phyloP scores from a whole-genome alignment of 2,329 filamentous ascomycete genomes.

The Xylaria sp. region DNA sequence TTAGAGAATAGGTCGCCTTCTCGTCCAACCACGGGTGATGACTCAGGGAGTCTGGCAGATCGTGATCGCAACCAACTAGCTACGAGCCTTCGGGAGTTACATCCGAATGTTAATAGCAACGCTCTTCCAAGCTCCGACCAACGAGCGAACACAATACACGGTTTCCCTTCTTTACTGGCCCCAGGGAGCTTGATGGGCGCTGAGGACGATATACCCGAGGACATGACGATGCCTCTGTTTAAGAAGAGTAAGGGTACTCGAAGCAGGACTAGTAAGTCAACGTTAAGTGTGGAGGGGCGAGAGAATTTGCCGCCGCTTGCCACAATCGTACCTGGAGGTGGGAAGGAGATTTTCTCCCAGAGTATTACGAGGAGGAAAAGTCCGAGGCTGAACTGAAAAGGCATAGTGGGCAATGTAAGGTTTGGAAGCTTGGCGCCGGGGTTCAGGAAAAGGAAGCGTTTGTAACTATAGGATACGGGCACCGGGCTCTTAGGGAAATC shows the following conservation, averaged over 20 bases:
- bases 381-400: slow-evolving; percentile 56
- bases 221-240: slow-evolving; percentile 58
- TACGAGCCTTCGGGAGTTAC: slow-evolving; percentile 66
- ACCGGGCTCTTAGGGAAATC: no score
- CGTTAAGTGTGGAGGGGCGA: slow-evolving; percentile 55
- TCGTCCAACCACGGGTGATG: slow-evolving; percentile 41
- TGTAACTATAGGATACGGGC: no score
- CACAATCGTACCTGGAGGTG: slow-evolving; percentile 45
- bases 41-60: slow-evolving; percentile 35
- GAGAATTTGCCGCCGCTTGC: slow-evolving; percentile 61
- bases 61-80: slow-evolving; percentile 49
- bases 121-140: slow-evolving; percentile 58
- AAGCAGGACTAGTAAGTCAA: slow-evolving; percentile 52
- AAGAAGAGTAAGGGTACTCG: slow-evolving; percentile 57
- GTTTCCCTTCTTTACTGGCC: slow-evolving; percentile 39
- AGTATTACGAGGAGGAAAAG: slow-evolving; percentile 65
- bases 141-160: slow-evolving; percentile 55
- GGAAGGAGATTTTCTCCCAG: slow-evolving; percentile 56
- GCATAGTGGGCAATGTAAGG: no score
- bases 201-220: slow-evolving; percentile 46
- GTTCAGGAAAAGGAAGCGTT: no score
- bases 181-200: slow-evolving; percentile 34
- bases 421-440: no score
- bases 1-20: slow-evolving; percentile 45
- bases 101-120: slow-evolving; percentile 60